Base-by-base conservation (phyloP, 257 asterid genomes). In the Echites panduratus region DNA sequence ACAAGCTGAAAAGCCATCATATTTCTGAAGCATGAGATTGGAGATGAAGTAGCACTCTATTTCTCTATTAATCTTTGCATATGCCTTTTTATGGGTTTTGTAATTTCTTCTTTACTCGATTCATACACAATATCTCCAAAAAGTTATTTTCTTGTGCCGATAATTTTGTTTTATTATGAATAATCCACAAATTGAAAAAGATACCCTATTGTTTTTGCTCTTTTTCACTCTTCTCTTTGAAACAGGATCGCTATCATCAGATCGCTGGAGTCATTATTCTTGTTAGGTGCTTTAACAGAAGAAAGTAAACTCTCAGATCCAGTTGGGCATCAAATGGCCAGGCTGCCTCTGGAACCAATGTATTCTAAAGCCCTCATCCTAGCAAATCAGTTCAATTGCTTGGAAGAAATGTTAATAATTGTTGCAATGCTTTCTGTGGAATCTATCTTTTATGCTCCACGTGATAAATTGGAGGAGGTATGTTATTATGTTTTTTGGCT, bases 391-490 rank as follows among this genome's bases (percentile, higher is more conserved):
- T 87, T 85, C 68, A 87, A 81, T 67, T 94, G 98, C 97, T 82
- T 92, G 82, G 92, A 94, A 80, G 98, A 94, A 77, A 90, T 94
- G 92, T 81, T 94, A 47, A 87, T 94, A 74, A 75, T 82, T 75
- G 95, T 94, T 74, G 84, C 98, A 32, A 81, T 94, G 97, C 98
- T 94, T 75, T 91, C 97, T 3, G 97, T 91, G 38, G 99, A 94
- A 76, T 91, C 97, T 13, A 86, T 94, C 58, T 90, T 88, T 85
- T 89, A 94, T 79, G 88, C 96, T 66, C 96, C 99, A 32, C 96
- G 95, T 70, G 98, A 91, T 66, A 94, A 91, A 86, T 78, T 88
- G 85, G 99, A 89, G 83, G 98, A 94, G 98, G 99, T 94, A 85
- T 64, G 56, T 73, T 54, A 73, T 24, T 72, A 52, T 59, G 57